Conservation (phyloP, 2,329 filamentous ascomycete genomes). For the Aspergillus alliaceus region DNA sequence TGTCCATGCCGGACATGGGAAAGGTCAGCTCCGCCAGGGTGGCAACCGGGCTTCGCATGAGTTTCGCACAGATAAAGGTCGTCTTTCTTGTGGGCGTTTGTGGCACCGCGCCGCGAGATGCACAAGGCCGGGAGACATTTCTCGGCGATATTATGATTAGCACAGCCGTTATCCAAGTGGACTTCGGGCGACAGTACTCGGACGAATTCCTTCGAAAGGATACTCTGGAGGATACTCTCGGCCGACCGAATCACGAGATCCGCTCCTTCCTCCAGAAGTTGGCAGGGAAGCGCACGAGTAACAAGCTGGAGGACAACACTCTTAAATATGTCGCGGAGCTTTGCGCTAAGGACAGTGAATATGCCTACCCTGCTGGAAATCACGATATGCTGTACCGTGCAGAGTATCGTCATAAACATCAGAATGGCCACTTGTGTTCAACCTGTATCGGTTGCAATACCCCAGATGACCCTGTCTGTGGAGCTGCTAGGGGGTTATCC, state of each 20-base stretch:
- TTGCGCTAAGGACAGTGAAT: too few relatives aligned
- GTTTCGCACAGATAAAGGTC: neutral
- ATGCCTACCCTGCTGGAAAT: too few relatives aligned
- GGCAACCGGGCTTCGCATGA: neutral
- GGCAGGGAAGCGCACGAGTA: too few relatives aligned
- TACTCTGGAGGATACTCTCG: constrained; percentile 25
- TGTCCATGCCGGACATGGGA: neutral
- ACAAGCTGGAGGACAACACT: neutral
- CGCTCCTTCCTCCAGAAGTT: constrained; percentile 20
- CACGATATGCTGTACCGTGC: too few relatives aligned
- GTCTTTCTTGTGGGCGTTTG: constrained; percentile 8
- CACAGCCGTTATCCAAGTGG: constrained; percentile 22
- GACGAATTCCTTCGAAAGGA: constrained; percentile 23
- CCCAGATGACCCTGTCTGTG: too few relatives aligned
- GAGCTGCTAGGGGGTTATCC: too few relatives aligned
- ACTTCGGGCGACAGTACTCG: constrained; percentile 22
- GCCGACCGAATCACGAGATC: constrained; percentile 29
- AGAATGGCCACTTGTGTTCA: too few relatives aligned
- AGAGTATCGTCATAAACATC: too few relatives aligned
- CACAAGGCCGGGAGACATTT: constrained; percentile 6
- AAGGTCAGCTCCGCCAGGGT: neutral
- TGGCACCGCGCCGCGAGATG: neutral
- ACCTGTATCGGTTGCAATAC: neutral
- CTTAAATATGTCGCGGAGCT: too few relatives aligned
- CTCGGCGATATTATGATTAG: constrained; percentile 26